Evolutionary conservation across 2,329 filamentous ascomycete species (phyloP).

Genomic region (Albophoma yamanashiensis): DNA sequence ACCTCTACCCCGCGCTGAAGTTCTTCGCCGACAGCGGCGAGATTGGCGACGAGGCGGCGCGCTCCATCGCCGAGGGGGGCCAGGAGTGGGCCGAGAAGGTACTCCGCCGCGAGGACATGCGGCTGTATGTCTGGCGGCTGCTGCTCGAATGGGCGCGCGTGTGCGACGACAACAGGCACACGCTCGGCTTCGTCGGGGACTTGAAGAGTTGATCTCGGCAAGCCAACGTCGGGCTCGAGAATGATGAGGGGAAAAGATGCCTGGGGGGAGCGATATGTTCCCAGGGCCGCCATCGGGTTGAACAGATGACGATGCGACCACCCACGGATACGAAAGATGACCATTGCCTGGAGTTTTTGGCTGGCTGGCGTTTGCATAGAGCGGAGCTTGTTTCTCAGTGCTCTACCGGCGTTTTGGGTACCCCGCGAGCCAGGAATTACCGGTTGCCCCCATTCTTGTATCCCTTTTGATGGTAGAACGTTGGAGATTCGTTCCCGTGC

Average conservation of each 20-base stretch:
- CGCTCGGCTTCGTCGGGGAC: constrained; percentile 33
- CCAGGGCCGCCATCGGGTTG: not conserved
- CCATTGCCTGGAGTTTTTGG: not conserved
- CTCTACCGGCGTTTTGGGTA: not conserved
- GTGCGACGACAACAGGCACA: constrained; percentile 31
- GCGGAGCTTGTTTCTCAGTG: not conserved
- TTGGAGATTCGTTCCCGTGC: not conserved
- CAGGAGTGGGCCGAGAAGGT: constrained; percentile 51
- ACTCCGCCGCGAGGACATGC: constrained; percentile 54
- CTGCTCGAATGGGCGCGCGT: constrained; percentile 47
- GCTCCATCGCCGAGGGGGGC: constrained; percentile 47
- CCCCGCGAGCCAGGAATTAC: not conserved
- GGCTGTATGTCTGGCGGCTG: constrained; percentile 52
- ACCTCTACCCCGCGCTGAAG: constrained; percentile 54
- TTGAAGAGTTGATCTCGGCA: constrained; percentile 11
- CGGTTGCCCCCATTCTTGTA: not conserved
- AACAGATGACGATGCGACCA: not conserved
- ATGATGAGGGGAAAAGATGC: not conserved
- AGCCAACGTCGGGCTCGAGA: not conserved
- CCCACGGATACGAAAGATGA: not conserved
- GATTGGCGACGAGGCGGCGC: constrained; percentile 42
- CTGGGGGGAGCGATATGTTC: not conserved
- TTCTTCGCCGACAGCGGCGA: constrained; percentile 48
- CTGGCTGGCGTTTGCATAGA: not conserved
- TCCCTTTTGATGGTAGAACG: not conserved